Evolutionary conservation across 1,284 basidiomycete species (phyloP).

Genomic region (Wolfiporia cocos): DNA sequence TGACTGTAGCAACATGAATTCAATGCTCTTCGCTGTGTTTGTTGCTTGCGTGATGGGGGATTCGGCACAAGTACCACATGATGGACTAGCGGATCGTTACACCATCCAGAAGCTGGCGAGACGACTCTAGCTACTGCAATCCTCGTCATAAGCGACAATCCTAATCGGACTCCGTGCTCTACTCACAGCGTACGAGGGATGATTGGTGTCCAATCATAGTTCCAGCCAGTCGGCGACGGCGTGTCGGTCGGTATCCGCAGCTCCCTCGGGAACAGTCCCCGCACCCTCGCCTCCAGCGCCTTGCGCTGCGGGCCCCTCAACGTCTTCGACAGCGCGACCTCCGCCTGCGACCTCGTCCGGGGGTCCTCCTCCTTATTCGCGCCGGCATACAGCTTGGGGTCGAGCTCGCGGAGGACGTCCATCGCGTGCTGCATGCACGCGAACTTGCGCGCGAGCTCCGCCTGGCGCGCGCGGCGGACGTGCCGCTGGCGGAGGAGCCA

Average conservation of each 20-base stretch:
- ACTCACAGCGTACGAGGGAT: no score
- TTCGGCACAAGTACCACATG: no score
- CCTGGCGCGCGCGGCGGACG: constrained; percentile 60
- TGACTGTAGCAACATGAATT: no score
- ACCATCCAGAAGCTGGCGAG: no score
- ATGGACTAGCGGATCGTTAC: no score
- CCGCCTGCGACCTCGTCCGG: constrained; percentile 49
- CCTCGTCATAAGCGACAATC: no score
- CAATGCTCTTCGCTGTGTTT: no score
- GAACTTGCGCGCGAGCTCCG: constrained; percentile 67
- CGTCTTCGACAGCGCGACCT: constrained; percentile 54
- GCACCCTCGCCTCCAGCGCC: constrained; percentile 70
- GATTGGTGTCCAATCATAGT: constrained; percentile 70
- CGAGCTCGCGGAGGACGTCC: constrained; percentile 68
- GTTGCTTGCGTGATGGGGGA: no score
- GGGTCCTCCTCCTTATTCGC: constrained; percentile 78
- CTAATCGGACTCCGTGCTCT: no score
- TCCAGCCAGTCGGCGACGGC: constrained; percentile 70
- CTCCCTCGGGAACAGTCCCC: constrained; percentile 82
- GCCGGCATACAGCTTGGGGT: constrained; percentile 61
- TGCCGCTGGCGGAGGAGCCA: constrained; percentile 82
- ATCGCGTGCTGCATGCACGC: constrained; percentile 76
- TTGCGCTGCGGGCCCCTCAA: constrained; percentile 63
- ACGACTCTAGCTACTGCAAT: no score
- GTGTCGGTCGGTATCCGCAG: constrained; percentile 75